Base-by-base conservation (phyloP, 441 rosid species). In the Corymbia citriodora region DNA sequence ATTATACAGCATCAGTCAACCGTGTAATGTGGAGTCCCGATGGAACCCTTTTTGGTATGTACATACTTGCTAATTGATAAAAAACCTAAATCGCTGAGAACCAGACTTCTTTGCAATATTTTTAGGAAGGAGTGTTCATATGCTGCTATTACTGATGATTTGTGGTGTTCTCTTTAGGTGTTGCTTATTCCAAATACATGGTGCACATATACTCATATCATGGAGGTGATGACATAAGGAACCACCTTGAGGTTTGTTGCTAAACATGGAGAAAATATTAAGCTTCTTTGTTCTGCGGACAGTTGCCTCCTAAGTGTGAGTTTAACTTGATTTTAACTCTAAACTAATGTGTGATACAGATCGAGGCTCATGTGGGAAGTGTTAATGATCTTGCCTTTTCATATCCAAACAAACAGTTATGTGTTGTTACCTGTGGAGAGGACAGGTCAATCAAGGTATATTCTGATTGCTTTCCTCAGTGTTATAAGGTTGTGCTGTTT, bases 21-120 rank as follows among this genome's bases (percentile, higher is more conserved):
- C 97, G 98, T 90, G 98, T 97, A 70, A 93, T 93, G 72, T 97
- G 99, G 99, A 97, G 99, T 92, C 96, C 99, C 52, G 97, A 97
- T 95, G 99, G 99, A 94, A 88, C 91, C 89, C 93, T 96, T 55
- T 96, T 97, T 93, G 99, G 99, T 97, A 95, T 81, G 89, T 89
- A 89, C n/a, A 48, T 49, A 29, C 36, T 49, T 86, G 85, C 85
- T 45, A 27, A 79, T 79, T 79, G 85, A 19, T 81, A 57, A 45
- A 81, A 27, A 29, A 36, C n/a, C 49, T 40, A 23, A 40, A 23
- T 25, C 6, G 52, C 85, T 8, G 18, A 79, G 52, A 45, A 79
- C 85, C n/a, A 23, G 85, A 45, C 85, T 79, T 40, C 85, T 40
- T 79, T 23, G 85, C 52, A 40, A 65, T 88, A 31, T 82, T 79